Evolutionary conservation across 768 basidiomycete genomes (phyloP), one percentile per base, ranked within the genome.

Genomic region (Macrocybe gigantea): DNA sequence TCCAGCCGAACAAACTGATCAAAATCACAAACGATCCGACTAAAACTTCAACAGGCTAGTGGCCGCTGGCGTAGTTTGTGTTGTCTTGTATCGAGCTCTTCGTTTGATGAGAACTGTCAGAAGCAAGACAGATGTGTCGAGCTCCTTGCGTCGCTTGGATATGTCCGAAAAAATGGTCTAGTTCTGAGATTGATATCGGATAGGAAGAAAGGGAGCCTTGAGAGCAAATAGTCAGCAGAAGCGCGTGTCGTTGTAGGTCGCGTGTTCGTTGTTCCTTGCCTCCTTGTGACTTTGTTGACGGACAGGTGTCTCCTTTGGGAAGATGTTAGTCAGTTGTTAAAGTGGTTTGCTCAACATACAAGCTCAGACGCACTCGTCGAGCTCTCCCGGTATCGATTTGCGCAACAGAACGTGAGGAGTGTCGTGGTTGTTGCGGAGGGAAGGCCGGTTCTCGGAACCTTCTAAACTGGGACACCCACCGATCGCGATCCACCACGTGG

Each of bases 81-180:
- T 48, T 48, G 44, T 43, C 55, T 53, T 50, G 39, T 47, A 50
- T 38, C 42, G 14, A 46, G 11, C 29, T 37, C 10, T 36, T 39
- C 41, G 42, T 43, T 50, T 58, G 57, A 58, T 54, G 53, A 58
- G 53, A 56, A 52, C 54, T 54, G 53, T 47, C 55, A 58, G 42
- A 46, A 45, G 41, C 15, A 32, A 51, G 40, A 40, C 45, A 51
- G 46, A 43, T 53, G 35, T 7, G 35, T 32, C 32, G 10, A 10
- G 10, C 32, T 44, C 29, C 11, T 46, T 51, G 43, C 43, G 40
- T 49, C 44, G 38, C 31, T 33, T 42, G 13, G 39, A 47, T 7
- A 33, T 32, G 41, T 44, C 29, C 11, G 36, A 11, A 38, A 11
- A 11, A 38, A 11, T 22, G 22, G 22, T 22, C 22, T 22, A 22